Conservation (phyloP, 495 filamentous ascomycete genomes). For the Penicillium odoratum region DNA sequence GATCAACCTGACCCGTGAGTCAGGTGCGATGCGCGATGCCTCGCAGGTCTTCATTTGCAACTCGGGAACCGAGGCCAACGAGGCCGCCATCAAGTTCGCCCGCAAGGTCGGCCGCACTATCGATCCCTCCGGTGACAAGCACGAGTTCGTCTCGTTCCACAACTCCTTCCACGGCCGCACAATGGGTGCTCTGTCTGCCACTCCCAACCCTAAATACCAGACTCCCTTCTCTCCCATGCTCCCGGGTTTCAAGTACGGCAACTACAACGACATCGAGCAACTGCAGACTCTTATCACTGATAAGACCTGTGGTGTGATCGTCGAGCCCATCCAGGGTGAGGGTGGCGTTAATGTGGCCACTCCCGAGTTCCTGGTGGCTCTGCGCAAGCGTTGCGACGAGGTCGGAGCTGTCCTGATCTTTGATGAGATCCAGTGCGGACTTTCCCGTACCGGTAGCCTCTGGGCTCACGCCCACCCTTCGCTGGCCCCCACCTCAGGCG, state of each 20-base stretch:
- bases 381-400: constrained; percentile 78
- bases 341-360: constrained; percentile 86
- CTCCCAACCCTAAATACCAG: constrained; percentile 98
- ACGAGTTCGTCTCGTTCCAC: constrained; percentile 84
- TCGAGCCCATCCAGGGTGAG: constrained; percentile 98
- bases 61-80: constrained; percentile 92
- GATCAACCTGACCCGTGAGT: constrained; percentile 70
- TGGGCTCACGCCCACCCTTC: constrained; percentile 84
- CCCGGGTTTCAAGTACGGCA: constrained; percentile 85
- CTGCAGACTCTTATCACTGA: constrained; percentile 73
- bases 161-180: constrained; percentile 95
- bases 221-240: constrained; percentile 93
- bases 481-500: constrained; percentile 36
- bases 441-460: constrained; percentile 79
- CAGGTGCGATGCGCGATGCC: constrained; percentile 78
- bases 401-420: constrained; percentile 88
- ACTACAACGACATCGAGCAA: constrained; percentile 74
- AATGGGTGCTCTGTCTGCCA: constrained; percentile 88
- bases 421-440: constrained; percentile 96
- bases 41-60: constrained; percentile 91
- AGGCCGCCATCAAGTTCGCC: constrained; percentile 95
- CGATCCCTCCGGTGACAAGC: constrained; percentile 70
- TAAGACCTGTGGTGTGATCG: constrained; percentile 89
- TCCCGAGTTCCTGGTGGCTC: constrained; percentile 73
- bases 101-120: constrained; percentile 80